A percentile compares a stretch with the other conserved stretches of the same genome.
phyloP scores from a whole-genome alignment of 1,284 basidiomycete species.

The Puccinia horiana region DNA sequence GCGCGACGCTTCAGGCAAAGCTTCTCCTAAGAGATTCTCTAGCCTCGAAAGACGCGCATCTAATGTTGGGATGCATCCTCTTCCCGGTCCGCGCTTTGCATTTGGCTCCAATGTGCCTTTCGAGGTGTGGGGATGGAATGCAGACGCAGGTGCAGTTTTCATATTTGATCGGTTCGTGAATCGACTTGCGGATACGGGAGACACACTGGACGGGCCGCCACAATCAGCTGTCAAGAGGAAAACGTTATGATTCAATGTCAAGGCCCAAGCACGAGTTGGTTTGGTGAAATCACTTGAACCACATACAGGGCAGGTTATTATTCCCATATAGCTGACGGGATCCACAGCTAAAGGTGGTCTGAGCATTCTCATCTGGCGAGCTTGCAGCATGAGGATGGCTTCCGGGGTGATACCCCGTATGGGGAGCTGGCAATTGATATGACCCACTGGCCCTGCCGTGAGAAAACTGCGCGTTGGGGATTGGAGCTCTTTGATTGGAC shows the following conservation, averaged over 20 bases:
- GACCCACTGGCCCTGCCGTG: background rate
- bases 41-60: constrained; percentile 38
- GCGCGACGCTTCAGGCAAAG: constrained; percentile 11
- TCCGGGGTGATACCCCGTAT: background rate
- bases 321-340: background rate
- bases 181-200: background rate
- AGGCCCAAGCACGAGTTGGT: background rate
- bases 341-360: background rate
- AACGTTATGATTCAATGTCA: too few species aligned
- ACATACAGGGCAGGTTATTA: background rate
- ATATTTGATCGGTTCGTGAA: background rate
- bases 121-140: background rate
- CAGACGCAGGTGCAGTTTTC: background rate
- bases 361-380: background rate
- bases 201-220: background rate
- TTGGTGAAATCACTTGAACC: background rate
- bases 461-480: background rate
- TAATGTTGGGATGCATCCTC: constrained; percentile 30
- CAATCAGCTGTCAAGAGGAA: background rate
- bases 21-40: constrained; percentile 33
- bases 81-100: background rate
- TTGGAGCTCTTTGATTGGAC: background rate
- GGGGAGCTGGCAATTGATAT: background rate
- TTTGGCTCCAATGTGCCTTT: background rate
- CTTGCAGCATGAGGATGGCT: background rate